Base-by-base conservation (phyloP, 805 yeast genomes). In the Schwanniomyces sp. region DNA sequence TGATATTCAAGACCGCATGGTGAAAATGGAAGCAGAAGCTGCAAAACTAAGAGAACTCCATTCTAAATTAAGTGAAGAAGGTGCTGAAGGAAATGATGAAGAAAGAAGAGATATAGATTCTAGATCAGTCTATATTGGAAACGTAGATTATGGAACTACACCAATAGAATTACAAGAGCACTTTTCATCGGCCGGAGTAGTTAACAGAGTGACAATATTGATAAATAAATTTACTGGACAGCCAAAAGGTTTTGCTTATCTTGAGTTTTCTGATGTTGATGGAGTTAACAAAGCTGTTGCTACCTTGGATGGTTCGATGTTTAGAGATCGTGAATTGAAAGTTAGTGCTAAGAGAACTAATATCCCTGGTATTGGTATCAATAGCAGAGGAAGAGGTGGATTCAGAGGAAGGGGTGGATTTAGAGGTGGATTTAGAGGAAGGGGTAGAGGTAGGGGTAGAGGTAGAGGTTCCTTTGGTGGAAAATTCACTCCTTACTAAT, bases 221-320 rank as follows among this genome's bases (percentile, higher is more conserved):
- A 73, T 80, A 47, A 88, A 89, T 67, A 85, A 84, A 64, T 66
- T 70, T 56, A 83, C 94, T 0, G 95, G 96, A 6, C 85, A 80
- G 52, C 94, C 96, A 39, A 86, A 86, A 66, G 96, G 96, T 1
- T 88, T 78, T 68, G 96, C 96, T 1, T 90, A 88, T 64, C 77
- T 90, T 52, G 96, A 90, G 63, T 90, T 88, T 60, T 78, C 83
- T n/a, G 86, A 80, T 58, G 78, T 81, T 10, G 74, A 76, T n/a
- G 74, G 78, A 10, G 91, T 88, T 6, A 71, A 79, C 16, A 74
- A 78, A 50, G 95, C 96, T 1, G 72, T 88, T 37, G 69, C 64
- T 7, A 70, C 75, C 12, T 70, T 85, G 51, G 82, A 88, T 57
- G 92, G 86, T 27, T 70, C 85, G 1, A 68, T 73, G 24, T 84